Evolutionary conservation across 768 basidiomycete species (phyloP).

Genomic region (Tephrocybe sp.): DNA sequence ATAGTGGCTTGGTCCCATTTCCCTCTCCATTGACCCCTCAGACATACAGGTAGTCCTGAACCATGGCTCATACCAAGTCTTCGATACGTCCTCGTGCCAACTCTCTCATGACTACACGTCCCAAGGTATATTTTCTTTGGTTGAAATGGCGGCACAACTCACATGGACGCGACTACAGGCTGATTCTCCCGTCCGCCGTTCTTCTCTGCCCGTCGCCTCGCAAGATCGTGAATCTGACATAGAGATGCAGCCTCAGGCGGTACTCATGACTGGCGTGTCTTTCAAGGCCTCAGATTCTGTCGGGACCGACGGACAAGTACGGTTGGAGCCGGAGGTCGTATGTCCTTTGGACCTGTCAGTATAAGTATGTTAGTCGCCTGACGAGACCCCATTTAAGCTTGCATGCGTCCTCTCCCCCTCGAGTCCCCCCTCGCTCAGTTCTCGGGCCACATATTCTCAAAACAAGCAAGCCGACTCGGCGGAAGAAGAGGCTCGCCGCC

Average conservation of each 20-base stretch:
- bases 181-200: neutral
- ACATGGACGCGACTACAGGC: neutral
- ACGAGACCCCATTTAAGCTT: neutral
- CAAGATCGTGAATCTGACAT: neutral
- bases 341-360: neutral
- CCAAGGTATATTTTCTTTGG: neutral
- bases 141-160: neutral
- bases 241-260: neutral
- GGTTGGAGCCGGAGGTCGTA: neutral
- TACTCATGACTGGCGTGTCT: neutral
- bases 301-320: neutral
- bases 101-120: neutral
- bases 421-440: neutral
- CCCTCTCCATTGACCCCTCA: no score
- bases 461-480: neutral
- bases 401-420: neutral
- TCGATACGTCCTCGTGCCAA: neutral
- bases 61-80: neutral
- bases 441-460: neutral
- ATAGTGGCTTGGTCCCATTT: neutral
- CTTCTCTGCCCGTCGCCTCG: neutral
- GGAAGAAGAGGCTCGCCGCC: neutral
- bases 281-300: neutral
- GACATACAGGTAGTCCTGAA: no score
- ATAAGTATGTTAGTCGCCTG: neutral